Percentiles rank a stretch among this genome's conserved stretches.
These are phyloP conservation scores for Cutaneotrichosporon sp. DNA, from an alignment of 1,284 basidiomycete species.

Conservation along the genomic window DNA sequence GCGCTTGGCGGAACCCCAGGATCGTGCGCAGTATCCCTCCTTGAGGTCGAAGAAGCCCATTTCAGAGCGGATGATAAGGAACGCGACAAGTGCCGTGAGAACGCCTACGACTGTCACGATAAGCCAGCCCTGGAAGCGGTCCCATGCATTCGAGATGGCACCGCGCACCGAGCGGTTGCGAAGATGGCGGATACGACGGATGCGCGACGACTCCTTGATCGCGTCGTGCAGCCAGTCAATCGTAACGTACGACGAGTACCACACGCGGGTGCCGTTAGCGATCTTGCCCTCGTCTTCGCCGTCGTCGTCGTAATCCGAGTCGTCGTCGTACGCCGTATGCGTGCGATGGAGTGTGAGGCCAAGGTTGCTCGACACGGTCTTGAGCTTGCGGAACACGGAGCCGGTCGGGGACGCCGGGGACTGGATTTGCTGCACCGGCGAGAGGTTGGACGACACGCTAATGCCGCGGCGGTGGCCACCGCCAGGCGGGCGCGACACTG, in stretches of 20 bases:
- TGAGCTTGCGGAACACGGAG: slow-evolving; percentile 35
- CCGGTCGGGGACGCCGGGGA: slow-evolving; percentile 28
- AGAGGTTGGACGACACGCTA: slow-evolving; percentile 15
- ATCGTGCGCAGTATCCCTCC: slow-evolving; percentile 75
- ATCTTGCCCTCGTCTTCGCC: slow-evolving; percentile 56
- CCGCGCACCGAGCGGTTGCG: slow-evolving; percentile 69
- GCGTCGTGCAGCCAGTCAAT: slow-evolving; percentile 87
- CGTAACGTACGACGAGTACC: slow-evolving; percentile 68
- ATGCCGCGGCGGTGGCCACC: slow-evolving; percentile 13
- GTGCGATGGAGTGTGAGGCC: slow-evolving; percentile 37
- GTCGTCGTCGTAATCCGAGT: slow-evolving; percentile 36
- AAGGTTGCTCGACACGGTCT: slow-evolving; percentile 39
- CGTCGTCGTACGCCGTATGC: slow-evolving; percentile 29
- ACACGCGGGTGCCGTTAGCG: slow-evolving; percentile 84
- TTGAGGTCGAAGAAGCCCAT: slow-evolving; percentile 92
- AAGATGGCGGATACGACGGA: slow-evolving; percentile 64
- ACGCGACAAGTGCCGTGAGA: slow-evolving; percentile 79
- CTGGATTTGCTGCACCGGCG: slow-evolving; percentile 13
- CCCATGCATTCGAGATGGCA: slow-evolving; percentile 66
- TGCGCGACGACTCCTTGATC: slow-evolving; percentile 82
- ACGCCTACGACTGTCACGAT: slow-evolving; percentile 73
- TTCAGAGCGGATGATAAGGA: slow-evolving; percentile 80
- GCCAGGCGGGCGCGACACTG: neutral
- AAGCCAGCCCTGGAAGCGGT: slow-evolving; percentile 85
- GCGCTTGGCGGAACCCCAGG: slow-evolving; percentile 72